These are phyloP conservation scores for Plasmopara halstedii DNA, from an alignment of 352 stramenopile species.

Conservation along the genomic window DNA sequence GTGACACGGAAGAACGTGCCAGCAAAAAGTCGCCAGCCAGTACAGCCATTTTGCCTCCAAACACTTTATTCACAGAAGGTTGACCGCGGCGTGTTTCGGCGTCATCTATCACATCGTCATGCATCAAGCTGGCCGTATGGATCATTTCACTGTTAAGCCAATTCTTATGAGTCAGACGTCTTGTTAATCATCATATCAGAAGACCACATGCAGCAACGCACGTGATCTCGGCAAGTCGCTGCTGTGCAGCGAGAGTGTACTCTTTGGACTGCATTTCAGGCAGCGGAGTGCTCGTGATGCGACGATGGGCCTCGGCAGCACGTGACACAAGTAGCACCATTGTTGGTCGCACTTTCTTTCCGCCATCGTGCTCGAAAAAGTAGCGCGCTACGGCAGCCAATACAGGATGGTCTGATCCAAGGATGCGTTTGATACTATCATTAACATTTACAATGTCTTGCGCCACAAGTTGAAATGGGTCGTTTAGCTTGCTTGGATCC, in stretches of 20 bases:
- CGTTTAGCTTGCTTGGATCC: conserved; percentile 43
- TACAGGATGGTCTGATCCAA: conserved; percentile 96
- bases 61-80: conserved; percentile 93
- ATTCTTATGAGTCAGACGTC: background rate
- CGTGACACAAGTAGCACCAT: conserved; percentile 95
- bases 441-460: conserved; percentile 90
- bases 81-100: conserved; percentile 92
- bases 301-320: conserved; percentile 82
- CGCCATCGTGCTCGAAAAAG: conserved; percentile 93
- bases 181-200: background rate
- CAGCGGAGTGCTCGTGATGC: conserved; percentile 27
- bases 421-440: conserved; percentile 92
- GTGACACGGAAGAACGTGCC: conserved; percentile 91
- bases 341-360: conserved; percentile 97
- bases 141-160: conserved; percentile 91
- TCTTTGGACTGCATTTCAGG: conserved; percentile 55
- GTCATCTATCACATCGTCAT: conserved; percentile 99
- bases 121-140: conserved; percentile 97
- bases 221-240: conserved; percentile 81
- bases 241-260: conserved; percentile 66
- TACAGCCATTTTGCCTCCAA: conserved; percentile 98
- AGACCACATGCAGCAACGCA: conserved; percentile 21
- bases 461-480: conserved; percentile 92
- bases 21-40: conserved; percentile 97
- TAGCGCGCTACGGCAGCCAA: conserved; percentile 94